Conservation (phyloP, 208 protist genomes). For the Acanthamoeba triangularis region DNA sequence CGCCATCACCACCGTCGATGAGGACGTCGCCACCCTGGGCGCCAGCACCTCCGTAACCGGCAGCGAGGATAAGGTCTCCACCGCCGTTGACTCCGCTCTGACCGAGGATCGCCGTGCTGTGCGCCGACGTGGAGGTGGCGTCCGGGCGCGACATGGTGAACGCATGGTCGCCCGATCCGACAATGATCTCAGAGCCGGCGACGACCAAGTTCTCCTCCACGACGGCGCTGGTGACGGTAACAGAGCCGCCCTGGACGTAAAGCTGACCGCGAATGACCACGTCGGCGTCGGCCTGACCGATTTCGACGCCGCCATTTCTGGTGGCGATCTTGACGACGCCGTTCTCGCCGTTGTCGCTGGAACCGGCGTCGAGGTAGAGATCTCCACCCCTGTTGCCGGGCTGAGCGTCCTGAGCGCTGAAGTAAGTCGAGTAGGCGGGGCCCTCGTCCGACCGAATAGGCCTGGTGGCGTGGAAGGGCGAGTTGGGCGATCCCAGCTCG, state of each 20-base stretch:
- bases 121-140: background rate
- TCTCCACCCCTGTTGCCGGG: constrained; percentile 15
- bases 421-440: constrained; percentile 22
- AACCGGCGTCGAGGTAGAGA: constrained; percentile 47
- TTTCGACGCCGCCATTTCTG: background rate
- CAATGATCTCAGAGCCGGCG: background rate
- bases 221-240: background rate
- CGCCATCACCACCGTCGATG: constrained; percentile 31
- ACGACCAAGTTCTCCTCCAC: background rate
- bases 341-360: background rate
- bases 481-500: background rate
- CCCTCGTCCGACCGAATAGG: background rate
- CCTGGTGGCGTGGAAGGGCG: background rate
- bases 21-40: constrained; percentile 36
- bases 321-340: constrained; percentile 16
- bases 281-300: background rate
- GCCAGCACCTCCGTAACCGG: constrained; percentile 22
- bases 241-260: background rate
- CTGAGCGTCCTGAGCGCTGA: constrained; percentile 46
- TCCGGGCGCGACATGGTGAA: constrained; percentile 36
- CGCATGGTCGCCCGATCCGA: background rate
- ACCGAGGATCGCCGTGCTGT: constrained; percentile 27
- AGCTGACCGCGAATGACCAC: background rate
- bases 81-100: constrained; percentile 46
- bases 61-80: constrained; percentile 49